A percentile compares a stretch with the other conserved stretches of the same genome.
Evolutionary conservation across 805 yeast species (phyloP).

Genomic region (Lipomyces spencermartinsiae): DNA sequence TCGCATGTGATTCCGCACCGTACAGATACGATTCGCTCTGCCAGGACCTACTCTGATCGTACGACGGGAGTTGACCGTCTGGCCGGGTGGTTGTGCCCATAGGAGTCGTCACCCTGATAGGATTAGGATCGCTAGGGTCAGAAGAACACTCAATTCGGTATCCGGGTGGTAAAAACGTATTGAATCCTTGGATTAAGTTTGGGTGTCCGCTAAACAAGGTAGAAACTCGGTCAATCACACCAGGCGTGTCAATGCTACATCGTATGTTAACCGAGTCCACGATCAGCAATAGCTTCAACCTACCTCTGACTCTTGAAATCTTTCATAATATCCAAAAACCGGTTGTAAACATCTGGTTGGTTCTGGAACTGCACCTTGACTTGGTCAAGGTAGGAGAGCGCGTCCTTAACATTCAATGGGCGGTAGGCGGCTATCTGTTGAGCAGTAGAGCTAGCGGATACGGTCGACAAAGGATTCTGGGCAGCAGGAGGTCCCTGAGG

Average conservation of each 20-base stretch:
- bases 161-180: slow-evolving; percentile 97
- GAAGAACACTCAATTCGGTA: slow-evolving; percentile 87
- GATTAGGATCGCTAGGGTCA: slow-evolving; percentile 88
- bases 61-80: slow-evolving; percentile 51
- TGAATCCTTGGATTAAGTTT: slow-evolving; percentile 90
- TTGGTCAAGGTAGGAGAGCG: slow-evolving; percentile 91
- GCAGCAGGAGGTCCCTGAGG: slow-evolving; percentile 12
- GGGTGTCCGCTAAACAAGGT: slow-evolving; percentile 92
- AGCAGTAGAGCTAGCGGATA: slow-evolving; percentile 45
- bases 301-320: slow-evolving; percentile 93
- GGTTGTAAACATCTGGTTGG: slow-evolving; percentile 95
- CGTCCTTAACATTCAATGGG: slow-evolving; percentile 94
- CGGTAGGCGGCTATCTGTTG: slow-evolving; percentile 45
- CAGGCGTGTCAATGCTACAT: slow-evolving; percentile 85
- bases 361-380: slow-evolving; percentile 90
- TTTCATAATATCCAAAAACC: slow-evolving; percentile 96
- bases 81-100: slow-evolving; percentile 82
- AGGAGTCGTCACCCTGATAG: slow-evolving; percentile 94
- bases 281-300: slow-evolving; percentile 39
- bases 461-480: slow-evolving; percentile 37
- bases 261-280: slow-evolving; percentile 8
- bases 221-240: slow-evolving; percentile 95
- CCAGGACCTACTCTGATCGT: slow-evolving; percentile 38
- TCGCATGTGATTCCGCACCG: slow-evolving; percentile 21
- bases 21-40: slow-evolving; percentile 32